phyloP scores from a whole-genome alignment of 805 yeast genomes.

The Cyberlindnera lachancei region DNA sequence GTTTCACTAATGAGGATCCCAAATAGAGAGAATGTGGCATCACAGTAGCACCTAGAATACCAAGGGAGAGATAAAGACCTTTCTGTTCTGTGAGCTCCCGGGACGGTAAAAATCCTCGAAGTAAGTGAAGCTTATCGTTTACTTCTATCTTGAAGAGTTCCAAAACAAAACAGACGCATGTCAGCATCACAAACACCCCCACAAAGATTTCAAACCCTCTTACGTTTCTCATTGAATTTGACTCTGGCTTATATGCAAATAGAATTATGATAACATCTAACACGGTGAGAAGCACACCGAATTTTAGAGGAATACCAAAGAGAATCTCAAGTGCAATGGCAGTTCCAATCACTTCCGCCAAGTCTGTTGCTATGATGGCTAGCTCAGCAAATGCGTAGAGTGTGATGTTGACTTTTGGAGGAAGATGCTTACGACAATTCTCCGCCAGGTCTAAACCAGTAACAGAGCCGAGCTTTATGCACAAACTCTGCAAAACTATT shows the following conservation, averaged over 20 bases:
- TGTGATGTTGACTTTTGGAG: constrained; percentile 47
- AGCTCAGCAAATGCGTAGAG: constrained; percentile 71
- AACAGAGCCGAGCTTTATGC: constrained; percentile 70
- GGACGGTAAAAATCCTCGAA: constrained; percentile 67
- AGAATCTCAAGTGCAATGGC: constrained; percentile 79
- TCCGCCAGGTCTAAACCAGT: constrained; percentile 77
- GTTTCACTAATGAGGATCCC: constrained; percentile 84
- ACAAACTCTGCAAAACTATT: constrained; percentile 59
- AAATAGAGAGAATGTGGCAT: constrained; percentile 88
- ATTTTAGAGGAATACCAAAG: constrained; percentile 61
- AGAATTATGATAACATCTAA: constrained; percentile 74
- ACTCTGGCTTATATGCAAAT: constrained; percentile 68
- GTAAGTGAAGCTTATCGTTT: constrained; percentile 43
- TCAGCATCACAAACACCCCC: constrained; percentile 57
- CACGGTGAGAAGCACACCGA: constrained; percentile 75
- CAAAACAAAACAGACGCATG: constrained; percentile 68
- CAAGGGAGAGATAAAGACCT: constrained; percentile 71
- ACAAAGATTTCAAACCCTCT: constrained; percentile 76
- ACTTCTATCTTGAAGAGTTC: constrained; percentile 57
- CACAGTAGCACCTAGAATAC: constrained; percentile 88
- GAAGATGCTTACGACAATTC: constrained; percentile 62
- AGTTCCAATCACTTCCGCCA: constrained; percentile 92
- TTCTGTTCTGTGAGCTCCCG: constrained; percentile 49
- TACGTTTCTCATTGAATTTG: constrained; percentile 68
- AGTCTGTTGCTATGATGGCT: constrained; percentile 86